phyloP scores from a whole-genome alignment of 83 land plant genomes.

The Isoetes engelmannii region DNA sequence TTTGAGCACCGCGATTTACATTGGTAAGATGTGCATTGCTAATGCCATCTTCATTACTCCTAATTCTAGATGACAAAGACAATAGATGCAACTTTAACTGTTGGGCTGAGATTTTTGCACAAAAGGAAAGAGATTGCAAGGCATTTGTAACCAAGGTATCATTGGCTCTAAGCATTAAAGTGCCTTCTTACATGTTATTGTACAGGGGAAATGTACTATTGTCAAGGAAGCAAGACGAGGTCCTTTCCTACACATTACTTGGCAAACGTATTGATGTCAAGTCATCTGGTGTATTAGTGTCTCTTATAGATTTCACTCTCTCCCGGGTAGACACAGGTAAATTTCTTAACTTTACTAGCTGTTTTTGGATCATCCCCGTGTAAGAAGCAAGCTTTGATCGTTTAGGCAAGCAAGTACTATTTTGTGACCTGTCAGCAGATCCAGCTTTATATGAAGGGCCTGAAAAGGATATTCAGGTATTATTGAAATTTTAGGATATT shows the following conservation, averaged over 20 bases:
- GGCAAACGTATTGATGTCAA: conserved; percentile 44
- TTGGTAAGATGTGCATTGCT: conserved; percentile 40
- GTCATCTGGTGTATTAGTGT: conserved; percentile 54
- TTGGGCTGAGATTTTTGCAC: too few species aligned
- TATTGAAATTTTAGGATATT: too few species aligned
- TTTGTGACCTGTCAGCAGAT: conserved; percentile 69
- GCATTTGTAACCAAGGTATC: neutral
- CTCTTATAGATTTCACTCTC: conserved; percentile 85
- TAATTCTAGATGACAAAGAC: neutral
- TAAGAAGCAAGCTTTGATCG: neutral
- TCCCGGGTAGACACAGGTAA: conserved; percentile 84
- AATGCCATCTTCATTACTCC: neutral
- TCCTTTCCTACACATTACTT: conserved; percentile 37
- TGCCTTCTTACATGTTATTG: neutral
- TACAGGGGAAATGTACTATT: conserved; percentile 89
- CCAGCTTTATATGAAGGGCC: conserved; percentile 85
- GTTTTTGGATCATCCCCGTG: neutral
- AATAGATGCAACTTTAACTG: neutral
- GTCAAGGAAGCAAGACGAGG: conserved; percentile 29
- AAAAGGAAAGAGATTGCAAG: too few species aligned
- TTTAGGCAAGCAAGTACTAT: conserved; percentile 76
- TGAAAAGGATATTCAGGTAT: conserved; percentile 79
- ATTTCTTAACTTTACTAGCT: neutral
- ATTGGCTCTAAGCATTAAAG: neutral
- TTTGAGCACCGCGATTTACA: conserved; percentile 98